Evolutionary conservation across 75 land plant genomes (phyloP), one percentile per base, ranked within the genome.

Genomic region (Sequoiadendron giganteum): DNA sequence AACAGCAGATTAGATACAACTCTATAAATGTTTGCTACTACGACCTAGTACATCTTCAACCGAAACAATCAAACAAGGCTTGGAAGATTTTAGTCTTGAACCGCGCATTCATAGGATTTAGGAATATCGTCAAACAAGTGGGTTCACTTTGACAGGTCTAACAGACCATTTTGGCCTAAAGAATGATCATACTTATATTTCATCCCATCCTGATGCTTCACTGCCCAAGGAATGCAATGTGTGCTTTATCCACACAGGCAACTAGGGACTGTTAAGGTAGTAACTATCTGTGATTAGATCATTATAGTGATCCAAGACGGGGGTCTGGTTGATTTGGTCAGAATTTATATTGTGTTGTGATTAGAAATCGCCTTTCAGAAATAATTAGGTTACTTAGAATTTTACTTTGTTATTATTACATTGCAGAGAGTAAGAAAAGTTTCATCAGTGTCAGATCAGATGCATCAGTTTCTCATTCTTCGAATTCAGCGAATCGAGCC

Each of bases 391-490:
- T 34, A 75, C 38, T 82, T 40, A 21, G 11, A 77, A 77, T 38
- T 38, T 43, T 81, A n/a, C 43, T 81, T 82, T 82, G 43, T 82
- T 30, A 42, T n/a, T n/a, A n/a, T 82, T 82, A 0, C 38, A 82
- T 82, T 19, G 10, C 84, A 82, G 84, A 82, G 38, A 28, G 9
- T 10, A 82, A 43, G 49, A 82, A n/a, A 45, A 42, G 30, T 42
- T 42, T 45, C 28, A 82, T 82, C 30, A 82, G 49, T 82, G 25
- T 82, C n/a, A 82, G 48, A 42, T 42, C 84, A 45, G 84, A 82
- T 82, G 49, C 84, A 42, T 42, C 47, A 21, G 45, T 42, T 28
- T 45, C 45, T 45, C 30, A 82, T 40, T 82, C 49, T 42, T 25
- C 30, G 5, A 82, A 82, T 82, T 82, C 49, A 28, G 16, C 2